Evolutionary conservation across 176 grass and related monocot species (phyloP).

Genomic region (Carex myosuroides): DNA sequence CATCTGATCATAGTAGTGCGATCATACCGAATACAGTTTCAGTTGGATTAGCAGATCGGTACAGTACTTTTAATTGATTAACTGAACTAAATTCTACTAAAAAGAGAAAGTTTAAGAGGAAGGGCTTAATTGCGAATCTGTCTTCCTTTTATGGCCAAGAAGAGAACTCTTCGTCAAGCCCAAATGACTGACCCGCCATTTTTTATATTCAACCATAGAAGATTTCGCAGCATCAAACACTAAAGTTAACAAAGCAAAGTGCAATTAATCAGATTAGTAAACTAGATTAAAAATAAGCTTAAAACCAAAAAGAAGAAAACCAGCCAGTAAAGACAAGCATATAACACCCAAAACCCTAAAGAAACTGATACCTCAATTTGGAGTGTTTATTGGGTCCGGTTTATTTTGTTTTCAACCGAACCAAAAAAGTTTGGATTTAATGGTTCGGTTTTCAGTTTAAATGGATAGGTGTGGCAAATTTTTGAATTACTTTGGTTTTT

Average conservation of each 20-base stretch:
- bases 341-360: neutral
- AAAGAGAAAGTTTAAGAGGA: slow-evolving; percentile 27
- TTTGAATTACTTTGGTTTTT: too few species aligned
- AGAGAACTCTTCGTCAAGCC: slow-evolving; percentile 70
- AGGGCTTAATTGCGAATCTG: slow-evolving; percentile 29
- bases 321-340: neutral
- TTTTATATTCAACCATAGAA: slow-evolving; percentile 74
- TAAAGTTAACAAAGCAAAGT: neutral
- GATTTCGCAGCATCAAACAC: slow-evolving; percentile 69
- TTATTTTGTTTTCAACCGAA: too few species aligned
- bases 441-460: too few species aligned
- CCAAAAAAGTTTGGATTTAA: too few species aligned
- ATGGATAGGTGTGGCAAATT: too few species aligned
- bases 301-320: neutral
- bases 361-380: neutral
- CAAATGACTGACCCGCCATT: slow-evolving; percentile 56
- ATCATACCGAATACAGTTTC: neutral
- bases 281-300: neutral
- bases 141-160: slow-evolving; percentile 83
- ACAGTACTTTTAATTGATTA: neutral
- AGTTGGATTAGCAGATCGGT: neutral
- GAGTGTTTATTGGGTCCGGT: too few species aligned
- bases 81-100: neutral
- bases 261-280: neutral
- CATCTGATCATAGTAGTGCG: neutral